phyloP scores from a whole-genome alignment of 768 basidiomycete species.

The Hygrophoropsis aurantiaca region DNA sequence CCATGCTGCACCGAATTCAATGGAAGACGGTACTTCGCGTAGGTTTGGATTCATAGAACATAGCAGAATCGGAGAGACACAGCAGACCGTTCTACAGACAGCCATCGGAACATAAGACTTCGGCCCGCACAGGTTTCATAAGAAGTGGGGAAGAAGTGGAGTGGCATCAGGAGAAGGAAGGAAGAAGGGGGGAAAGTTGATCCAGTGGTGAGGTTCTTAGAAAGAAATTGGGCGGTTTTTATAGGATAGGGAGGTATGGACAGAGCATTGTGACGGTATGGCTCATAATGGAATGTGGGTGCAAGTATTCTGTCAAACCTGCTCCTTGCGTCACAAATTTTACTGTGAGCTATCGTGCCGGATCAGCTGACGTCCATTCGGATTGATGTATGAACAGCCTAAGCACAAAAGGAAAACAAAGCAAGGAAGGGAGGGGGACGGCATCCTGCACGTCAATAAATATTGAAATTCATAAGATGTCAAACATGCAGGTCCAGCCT shows the following conservation, averaged over 20 bases:
- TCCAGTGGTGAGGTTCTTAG: too few relatives aligned
- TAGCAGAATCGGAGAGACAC: conserved; percentile 30
- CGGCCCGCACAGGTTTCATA: conserved; percentile 7
- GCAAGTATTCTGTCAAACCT: conserved; percentile 6
- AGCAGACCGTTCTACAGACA: conserved; percentile 17
- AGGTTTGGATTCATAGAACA: conserved; percentile 42
- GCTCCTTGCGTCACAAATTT: conserved; percentile 20
- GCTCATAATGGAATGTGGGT: conserved; percentile 2
- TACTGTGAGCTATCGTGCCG: conserved; percentile 9
- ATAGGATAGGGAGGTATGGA: conserved; percentile 3
- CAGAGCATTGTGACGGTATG: too few relatives aligned
- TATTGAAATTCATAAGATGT: conserved; percentile 14
- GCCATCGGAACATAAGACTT: conserved; percentile 12
- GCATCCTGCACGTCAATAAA: conserved; percentile 17
- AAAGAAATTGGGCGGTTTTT: background rate
- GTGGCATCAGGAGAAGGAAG: background rate
- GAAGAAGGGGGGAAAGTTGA: background rate
- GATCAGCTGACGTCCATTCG: conserved; percentile 16
- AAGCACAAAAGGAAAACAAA: conserved; percentile 22
- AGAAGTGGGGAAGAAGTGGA: conserved; percentile 8
- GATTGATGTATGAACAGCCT: conserved; percentile 23
- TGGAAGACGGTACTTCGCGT: conserved; percentile 26
- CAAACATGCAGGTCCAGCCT: conserved; percentile 17
- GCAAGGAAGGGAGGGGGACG: conserved; percentile 5
- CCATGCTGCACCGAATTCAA: conserved; percentile 32